Evolutionary conservation across 208 protist species (phyloP).

Genomic region (Leishmania gerbilli): DNA sequence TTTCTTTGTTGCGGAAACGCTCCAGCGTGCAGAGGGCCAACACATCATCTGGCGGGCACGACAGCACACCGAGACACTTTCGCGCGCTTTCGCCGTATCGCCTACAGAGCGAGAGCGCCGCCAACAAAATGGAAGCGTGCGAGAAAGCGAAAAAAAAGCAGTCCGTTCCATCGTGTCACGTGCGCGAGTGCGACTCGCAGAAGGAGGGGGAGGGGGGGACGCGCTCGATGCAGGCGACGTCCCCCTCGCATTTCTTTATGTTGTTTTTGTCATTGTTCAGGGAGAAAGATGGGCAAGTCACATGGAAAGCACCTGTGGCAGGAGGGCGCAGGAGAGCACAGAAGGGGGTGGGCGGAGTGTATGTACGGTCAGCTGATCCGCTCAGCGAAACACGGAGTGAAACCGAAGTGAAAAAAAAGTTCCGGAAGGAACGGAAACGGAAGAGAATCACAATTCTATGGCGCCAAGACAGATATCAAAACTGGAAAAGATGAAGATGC

Average conservation of each 20-base stretch:
- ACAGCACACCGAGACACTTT: not conserved
- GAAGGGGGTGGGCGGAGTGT: not conserved
- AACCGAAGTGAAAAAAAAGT: not conserved
- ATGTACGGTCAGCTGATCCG: not conserved
- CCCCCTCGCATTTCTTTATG: not conserved
- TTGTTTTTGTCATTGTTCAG: not conserved
- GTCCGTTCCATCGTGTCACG: not conserved
- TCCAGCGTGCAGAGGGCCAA: not conserved
- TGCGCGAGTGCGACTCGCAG: not conserved
- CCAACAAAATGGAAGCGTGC: not conserved
- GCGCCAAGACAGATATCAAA: not conserved
- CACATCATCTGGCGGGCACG: not conserved
- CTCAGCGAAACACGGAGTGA: not conserved
- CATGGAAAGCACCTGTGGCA: not conserved
- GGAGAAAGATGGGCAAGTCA: not conserved
- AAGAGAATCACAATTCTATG: conserved; percentile 8
- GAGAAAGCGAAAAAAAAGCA: conserved; percentile 3
- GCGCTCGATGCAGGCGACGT: not conserved
- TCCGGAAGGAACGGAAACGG: not conserved
- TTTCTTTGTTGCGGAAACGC: not conserved
- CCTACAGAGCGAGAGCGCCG: not conserved
- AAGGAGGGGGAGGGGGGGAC: not conserved
- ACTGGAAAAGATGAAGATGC: not conserved
- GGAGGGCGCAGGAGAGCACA: not conserved
- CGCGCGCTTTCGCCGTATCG: not conserved